Evolutionary conservation across 116 monocot genomes (phyloP), one percentile per base, ranked within the genome.

Genomic region (Papilionanthe hybrid): DNA sequence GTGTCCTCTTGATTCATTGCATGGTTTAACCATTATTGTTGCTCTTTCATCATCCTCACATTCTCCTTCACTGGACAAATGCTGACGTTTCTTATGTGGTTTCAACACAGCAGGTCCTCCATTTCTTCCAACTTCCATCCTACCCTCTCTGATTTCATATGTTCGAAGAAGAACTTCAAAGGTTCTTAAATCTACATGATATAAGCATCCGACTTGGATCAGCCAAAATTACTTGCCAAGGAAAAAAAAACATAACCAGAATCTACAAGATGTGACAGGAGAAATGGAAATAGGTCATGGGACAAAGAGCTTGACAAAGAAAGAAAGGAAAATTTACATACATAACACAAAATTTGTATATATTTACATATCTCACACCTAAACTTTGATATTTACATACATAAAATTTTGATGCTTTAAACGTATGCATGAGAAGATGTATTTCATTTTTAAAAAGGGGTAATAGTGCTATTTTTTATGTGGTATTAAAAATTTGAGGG

Each of bases 161-260:
- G 81, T 81, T 9, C 98, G 88, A 30, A 98, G 91, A 22, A 98
- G 90, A 67, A 98, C 83, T 81, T 98, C 98, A 81, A 98, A 98
- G 47, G 93, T 98, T 55, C 94, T 88, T 78, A 98, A 81, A 84
- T 94, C 98, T 98, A 82, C 83, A 88, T 8, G 29, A 49, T 0
- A 22, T 32, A 69, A 69, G 25, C 69, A 69, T 69, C 69, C 69
- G 5, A 23, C 63, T 63, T 69, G 4, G 15, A 69, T 69, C 69
- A 28, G 0, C 7, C 28, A 15, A 5, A 13, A 69, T 69, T 32
- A 32, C 69, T 69, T 32, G 18, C 32, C 28, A 69, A 69, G 56
- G 7, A 32, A 69, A 69, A 69, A 60, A 12, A 65, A 25, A 9
- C 65, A 65, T 65, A 22, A 65, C 10, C 8, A 63, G 63, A 63